These are phyloP conservation scores for Sanghuangporus sanghuang DNA, from an alignment of 1,284 basidiomycete genomes.

Conservation along the genomic window DNA sequence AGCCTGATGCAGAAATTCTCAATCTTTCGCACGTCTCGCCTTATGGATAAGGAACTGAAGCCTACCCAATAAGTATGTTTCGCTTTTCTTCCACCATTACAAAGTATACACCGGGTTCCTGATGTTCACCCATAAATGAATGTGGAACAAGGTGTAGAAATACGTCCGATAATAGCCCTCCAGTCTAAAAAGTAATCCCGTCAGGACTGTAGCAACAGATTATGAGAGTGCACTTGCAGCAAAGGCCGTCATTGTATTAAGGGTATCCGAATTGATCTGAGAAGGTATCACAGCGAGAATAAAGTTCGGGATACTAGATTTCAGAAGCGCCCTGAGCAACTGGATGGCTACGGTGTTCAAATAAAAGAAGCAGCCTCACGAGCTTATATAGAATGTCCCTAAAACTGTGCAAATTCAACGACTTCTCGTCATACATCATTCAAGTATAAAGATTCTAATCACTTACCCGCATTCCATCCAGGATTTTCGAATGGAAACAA, in stretches of 20 bases:
- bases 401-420: conserved; percentile 42
- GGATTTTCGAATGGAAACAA: conserved; percentile 79
- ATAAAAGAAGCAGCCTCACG: conserved; percentile 44
- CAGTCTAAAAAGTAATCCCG: conserved; percentile 51
- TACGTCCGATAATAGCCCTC: conserved; percentile 84
- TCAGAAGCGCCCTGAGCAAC: conserved; percentile 1
- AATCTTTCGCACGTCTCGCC: conserved; percentile 4
- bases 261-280: conserved; percentile 73
- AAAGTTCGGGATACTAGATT: conserved; percentile 76
- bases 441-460: background rate
- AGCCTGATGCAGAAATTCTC: conserved; percentile 40
- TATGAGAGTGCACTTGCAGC: conserved; percentile 47
- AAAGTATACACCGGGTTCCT: conserved; percentile 60
- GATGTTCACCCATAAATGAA: conserved; percentile 83
- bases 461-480: conserved; percentile 73
- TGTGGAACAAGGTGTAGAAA: conserved; percentile 88
- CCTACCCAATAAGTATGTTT: conserved; percentile 82
- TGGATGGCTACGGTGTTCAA: background rate
- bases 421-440: no score
- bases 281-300: conserved; percentile 88
- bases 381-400: conserved; percentile 91
- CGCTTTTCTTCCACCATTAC: conserved; percentile 85
- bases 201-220: conserved; percentile 15
- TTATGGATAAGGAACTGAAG: conserved; percentile 15
- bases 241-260: conserved; percentile 89